phyloP scores from a whole-genome alignment of 345 rosid genomes.

The Tarenaya hassleriana region DNA sequence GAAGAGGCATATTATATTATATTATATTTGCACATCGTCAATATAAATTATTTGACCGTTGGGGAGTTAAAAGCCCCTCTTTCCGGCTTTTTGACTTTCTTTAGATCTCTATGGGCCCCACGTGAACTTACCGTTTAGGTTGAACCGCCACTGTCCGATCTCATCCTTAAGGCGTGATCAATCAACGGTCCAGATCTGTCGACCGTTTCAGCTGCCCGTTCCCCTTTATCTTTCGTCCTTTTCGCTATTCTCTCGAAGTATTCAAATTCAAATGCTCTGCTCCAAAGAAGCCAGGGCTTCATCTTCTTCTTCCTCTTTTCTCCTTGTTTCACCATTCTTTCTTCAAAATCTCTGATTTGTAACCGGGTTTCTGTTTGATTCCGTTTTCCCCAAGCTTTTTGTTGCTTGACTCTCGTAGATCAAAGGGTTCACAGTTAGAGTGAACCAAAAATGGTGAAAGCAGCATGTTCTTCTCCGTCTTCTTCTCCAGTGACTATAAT shows the following conservation, averaged over 20 bases:
- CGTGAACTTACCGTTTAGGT: slow-evolving; percentile 44
- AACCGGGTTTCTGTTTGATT: background rate
- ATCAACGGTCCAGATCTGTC: slow-evolving; percentile 33
- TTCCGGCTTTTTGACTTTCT: slow-evolving; percentile 26
- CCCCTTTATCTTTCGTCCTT: slow-evolving; percentile 15
- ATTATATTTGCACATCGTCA: slow-evolving; percentile 3
- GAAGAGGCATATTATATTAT: slow-evolving; percentile 13
- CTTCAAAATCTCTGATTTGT: background rate
- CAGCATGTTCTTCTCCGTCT: slow-evolving; percentile 39
- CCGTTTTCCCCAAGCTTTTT: background rate
- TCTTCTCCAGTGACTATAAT: slow-evolving; percentile 71
- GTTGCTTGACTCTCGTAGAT: background rate
- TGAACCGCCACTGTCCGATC: slow-evolving; percentile 29
- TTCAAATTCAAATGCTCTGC: slow-evolving; percentile 23
- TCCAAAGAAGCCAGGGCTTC: slow-evolving; percentile 22
- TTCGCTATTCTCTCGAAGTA: slow-evolving; percentile 10
- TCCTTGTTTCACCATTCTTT: slow-evolving; percentile 20
- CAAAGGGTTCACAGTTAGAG: background rate
- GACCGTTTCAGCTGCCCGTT: slow-evolving; percentile 42
- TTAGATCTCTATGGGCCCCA: slow-evolving; percentile 11
- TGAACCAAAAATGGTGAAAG: slow-evolving; percentile 39
- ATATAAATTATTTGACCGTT: slow-evolving; percentile 40
- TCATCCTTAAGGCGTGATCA: slow-evolving; percentile 4
- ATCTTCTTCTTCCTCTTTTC: slow-evolving; percentile 14
- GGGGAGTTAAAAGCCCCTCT: background rate